phyloP scores from a whole-genome alignment of 2,329 filamentous ascomycete species.

The Monilinia fructicola region DNA sequence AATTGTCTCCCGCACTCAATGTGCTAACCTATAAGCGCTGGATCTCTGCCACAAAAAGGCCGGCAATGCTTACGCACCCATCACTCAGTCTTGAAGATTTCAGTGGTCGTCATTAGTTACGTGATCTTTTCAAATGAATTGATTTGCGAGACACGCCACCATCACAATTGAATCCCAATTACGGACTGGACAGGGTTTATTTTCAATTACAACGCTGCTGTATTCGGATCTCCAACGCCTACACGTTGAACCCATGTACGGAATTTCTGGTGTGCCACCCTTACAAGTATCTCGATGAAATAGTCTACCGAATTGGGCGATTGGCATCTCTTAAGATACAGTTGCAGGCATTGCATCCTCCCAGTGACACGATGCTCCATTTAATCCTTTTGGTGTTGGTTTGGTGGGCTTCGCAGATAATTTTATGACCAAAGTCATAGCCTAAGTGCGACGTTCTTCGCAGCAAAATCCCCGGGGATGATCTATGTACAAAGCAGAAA shows the following conservation, averaged over 20 bases:
- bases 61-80: neutral
- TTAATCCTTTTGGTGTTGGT: neutral
- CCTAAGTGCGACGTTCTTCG: neutral
- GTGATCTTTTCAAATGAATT: neutral
- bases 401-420: neutral
- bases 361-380: neutral
- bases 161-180: slow-evolving; percentile 2
- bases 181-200: neutral
- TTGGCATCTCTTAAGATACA: neutral
- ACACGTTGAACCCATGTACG: neutral
- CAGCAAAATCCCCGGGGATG: no score
- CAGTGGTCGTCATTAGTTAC: slow-evolving; percentile 7
- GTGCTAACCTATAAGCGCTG: neutral
- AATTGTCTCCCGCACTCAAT: neutral
- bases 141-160: neutral
- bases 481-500: neutral
- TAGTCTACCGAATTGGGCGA: neutral
- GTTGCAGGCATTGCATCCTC: neutral
- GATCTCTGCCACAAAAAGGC: neutral
- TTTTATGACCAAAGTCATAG: neutral
- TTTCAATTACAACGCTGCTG: slow-evolving; percentile 4
- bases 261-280: neutral
- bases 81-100: slow-evolving; percentile 6
- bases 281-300: neutral
- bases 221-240: neutral